Evolutionary conservation across 2,329 filamentous ascomycete species (phyloP).

Genomic region (Exophiala lecanii-corni): DNA sequence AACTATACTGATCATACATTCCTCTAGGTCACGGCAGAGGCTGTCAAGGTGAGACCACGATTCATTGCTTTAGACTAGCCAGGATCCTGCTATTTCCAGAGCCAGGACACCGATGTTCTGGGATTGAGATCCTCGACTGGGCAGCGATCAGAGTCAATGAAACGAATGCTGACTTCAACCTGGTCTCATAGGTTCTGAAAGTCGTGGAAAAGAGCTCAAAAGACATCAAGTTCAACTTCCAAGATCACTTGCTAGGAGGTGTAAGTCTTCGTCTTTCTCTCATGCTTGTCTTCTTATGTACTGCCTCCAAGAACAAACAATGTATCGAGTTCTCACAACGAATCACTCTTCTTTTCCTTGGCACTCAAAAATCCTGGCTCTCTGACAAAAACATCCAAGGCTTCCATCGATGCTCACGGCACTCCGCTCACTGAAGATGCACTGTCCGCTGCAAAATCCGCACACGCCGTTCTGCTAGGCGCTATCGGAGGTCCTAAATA

Average conservation of each 20-base stretch:
- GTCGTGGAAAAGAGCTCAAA: conserved; percentile 66
- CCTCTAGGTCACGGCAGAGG: conserved; percentile 71
- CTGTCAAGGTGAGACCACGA: conserved; percentile 79
- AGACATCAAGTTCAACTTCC: conserved; percentile 77
- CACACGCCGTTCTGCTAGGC: conserved; percentile 85
- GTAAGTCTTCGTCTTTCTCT: conserved; percentile 53
- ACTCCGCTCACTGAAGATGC: conserved; percentile 76
- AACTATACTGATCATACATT: not conserved
- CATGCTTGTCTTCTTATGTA: conserved; percentile 3
- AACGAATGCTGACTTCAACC: no score
- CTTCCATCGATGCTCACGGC: conserved; percentile 77
- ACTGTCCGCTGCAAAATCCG: conserved; percentile 73
- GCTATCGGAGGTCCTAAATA: conserved; percentile 97
- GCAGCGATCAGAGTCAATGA: no score
- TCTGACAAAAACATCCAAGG: not conserved
- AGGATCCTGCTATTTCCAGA: no score
- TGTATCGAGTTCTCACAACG: no score
- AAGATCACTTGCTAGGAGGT: conserved; percentile 85
- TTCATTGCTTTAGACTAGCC: no score
- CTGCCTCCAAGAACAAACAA: no score
- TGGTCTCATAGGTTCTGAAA: conserved; percentile 66
- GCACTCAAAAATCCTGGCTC: conserved; percentile 8
- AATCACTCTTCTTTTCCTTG: conserved; percentile 16
- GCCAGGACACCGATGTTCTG: no score
- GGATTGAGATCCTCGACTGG: no score